These are phyloP conservation scores for Ceriops tagal DNA, from an alignment of 345 rosid genomes.

Conservation along the genomic window DNA sequence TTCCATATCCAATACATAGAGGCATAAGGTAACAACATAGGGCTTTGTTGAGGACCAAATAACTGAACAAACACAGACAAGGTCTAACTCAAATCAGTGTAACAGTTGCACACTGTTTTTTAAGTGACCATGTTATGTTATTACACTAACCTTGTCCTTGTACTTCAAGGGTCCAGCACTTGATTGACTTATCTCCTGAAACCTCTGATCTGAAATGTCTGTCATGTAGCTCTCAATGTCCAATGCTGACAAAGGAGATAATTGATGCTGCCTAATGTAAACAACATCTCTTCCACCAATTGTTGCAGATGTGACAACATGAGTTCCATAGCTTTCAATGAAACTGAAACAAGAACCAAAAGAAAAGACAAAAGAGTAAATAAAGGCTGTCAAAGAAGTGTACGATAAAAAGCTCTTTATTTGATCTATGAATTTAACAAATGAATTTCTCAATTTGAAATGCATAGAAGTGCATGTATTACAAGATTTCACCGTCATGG, in stretches of 20 bases:
- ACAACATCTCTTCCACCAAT: slow-evolving; percentile 97
- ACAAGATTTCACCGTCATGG: too few species aligned
- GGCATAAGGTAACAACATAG: neutral
- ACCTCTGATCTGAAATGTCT: slow-evolving; percentile 72
- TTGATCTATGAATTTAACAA: neutral
- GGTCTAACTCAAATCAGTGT: neutral
- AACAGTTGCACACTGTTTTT: neutral
- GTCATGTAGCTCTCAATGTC: slow-evolving; percentile 78
- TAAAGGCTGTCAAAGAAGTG: slow-evolving; percentile 9
- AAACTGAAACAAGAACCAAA: slow-evolving; percentile 41
- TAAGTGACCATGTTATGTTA: slow-evolving; percentile 7
- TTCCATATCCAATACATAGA: neutral
- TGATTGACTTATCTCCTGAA: slow-evolving; percentile 56
- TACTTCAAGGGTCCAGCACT: slow-evolving; percentile 67
- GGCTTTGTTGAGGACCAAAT: neutral
- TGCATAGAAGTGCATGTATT: too few species aligned
- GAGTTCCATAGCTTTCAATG: slow-evolving; percentile 72
- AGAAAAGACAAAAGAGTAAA: slow-evolving; percentile 5
- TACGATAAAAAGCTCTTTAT: neutral
- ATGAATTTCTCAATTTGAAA: neutral
- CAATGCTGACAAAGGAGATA: slow-evolving; percentile 57
- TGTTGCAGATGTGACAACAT: slow-evolving; percentile 83
- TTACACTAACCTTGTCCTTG: slow-evolving; percentile 82
- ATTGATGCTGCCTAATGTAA: slow-evolving; percentile 87
- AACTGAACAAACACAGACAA: neutral